Base-by-base conservation (phyloP, 805 yeast species). In the Candida michaelii region DNA sequence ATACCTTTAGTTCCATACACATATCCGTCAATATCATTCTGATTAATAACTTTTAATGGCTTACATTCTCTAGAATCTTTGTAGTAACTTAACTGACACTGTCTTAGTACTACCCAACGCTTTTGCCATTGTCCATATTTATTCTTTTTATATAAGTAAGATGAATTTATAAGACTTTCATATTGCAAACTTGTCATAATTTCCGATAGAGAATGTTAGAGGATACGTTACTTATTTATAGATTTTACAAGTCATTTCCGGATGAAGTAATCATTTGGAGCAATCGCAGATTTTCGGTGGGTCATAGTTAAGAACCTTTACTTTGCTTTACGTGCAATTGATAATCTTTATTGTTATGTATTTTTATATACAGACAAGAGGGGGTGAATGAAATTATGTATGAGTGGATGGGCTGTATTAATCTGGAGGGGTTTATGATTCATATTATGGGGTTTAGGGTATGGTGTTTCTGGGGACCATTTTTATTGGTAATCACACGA, bases 61-160 rank as follows among this genome's bases (percentile, higher is more conserved):
- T 65, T 65, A 50, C 66, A 60, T 47, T 71, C 76, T 19, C 51
- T 47, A 5, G 62, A 47, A 44, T 67, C 69, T 39, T 66, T 66
- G 49, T 71, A 71, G 52, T 64, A 68, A 8, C 67, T 53, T 14
- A 70, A 51, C 46, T 68, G 74, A 33, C 63, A 54, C n/a, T 52
- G 49, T 24, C 75, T 49, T 4, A 71, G 53, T 4, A 65, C 70
- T 30, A 62, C 65, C 75, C 76, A 71, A 24, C 54, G 50, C 42
- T 54, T 58, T 46, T 66, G 66, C 71, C 73, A 71, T 23, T 53
- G 35, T 3, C 35, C 35, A 31, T 31, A 31, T 31, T 18, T 31
- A n/a, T 31, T 31, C 25, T 18, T 17, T n/a, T 31, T 31, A 12
- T 18, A 12, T 12, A 31, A 18, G 11, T 18, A 31, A 5, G 35